Base-by-base conservation (phyloP, 2,329 filamentous ascomycete genomes). In the Calonectria pseudoreteaudii region DNA sequence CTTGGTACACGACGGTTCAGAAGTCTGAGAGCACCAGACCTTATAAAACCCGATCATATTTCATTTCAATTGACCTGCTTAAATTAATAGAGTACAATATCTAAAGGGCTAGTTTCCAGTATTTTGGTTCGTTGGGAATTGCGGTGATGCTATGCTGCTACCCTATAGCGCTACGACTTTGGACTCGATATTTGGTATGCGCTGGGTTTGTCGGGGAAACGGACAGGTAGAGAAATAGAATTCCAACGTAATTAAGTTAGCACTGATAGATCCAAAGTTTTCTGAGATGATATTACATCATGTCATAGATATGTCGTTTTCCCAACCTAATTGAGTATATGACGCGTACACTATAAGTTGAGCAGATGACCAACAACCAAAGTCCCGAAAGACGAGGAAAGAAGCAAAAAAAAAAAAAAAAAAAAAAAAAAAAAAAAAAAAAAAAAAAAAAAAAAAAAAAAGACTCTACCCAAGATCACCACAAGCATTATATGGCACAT, bases 21-120 rank as follows among this genome's bases (percentile, higher is more conserved):
- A 18, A 44, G 5, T n/a, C 7, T 4, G 7, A 44, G n/a, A 0
- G 0, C 18, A 20, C 18, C 7, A 2, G 7, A 3, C 10, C 16
- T 8, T 7, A 20, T 1, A 18, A 41, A 20, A 5, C 4, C 38
- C 8, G 20, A 4, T 18, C 8, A 20, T 20, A 41, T 20, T 41
- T 20, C 8, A 41, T 41, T 3, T 7, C 38, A 41, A 41, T 3
- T 14, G n/a, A n/a, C n/a, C n/a, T n/a, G n/a, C n/a, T n/a, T n/a
- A n/a, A n/a, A n/a, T n/a, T n/a, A n/a, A n/a, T n/a, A n/a, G n/a
- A n/a, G n/a, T n/a, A n/a, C n/a, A n/a, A n/a, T n/a, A n/a, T n/a
- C n/a, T n/a, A 3, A 18, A 6, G 31, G n/a, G 16, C 18, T 7
- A 9, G 14, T 13, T 3, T 18, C 9, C 13, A n/a, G 52, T 13